phyloP scores from a whole-genome alignment of 2,329 filamentous ascomycete genomes.

The Fusarium pininemorale region DNA sequence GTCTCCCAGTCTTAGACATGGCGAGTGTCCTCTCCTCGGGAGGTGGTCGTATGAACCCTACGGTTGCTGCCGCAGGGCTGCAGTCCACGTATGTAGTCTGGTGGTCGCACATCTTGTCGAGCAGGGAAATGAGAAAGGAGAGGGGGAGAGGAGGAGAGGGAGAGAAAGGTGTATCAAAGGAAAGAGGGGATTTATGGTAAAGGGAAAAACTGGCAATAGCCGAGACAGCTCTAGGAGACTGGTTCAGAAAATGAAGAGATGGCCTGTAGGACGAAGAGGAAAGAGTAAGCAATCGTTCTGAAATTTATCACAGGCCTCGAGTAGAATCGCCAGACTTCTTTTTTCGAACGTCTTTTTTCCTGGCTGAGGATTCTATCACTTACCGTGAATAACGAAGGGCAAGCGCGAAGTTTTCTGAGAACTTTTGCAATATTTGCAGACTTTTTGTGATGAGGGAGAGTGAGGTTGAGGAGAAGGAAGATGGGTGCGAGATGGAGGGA shows the following conservation, averaged over 20 bases:
- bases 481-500: not conserved
- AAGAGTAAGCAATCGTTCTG: not conserved
- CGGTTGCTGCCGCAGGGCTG: constrained; percentile 7
- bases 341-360: not conserved
- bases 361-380: not conserved
- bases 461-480: not conserved
- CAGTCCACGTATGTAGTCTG: constrained; percentile 8
- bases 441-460: not conserved
- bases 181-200: no score
- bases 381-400: not conserved
- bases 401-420: not conserved
- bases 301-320: not conserved
- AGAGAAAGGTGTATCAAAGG: not conserved
- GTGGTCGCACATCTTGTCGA: not conserved
- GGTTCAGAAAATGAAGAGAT: not conserved
- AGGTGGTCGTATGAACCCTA: constrained; percentile 21
- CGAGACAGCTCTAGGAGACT: no score
- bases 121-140: rapidly evolving
- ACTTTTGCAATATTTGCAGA: rapidly evolving
- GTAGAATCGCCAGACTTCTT: not conserved
- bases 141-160: no score
- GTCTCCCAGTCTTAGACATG: constrained; percentile 34
- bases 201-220: no score
- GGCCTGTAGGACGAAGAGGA: not conserved
- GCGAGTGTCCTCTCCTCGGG: constrained; percentile 18